Base-by-base conservation (phyloP, 2,329 filamentous ascomycete species). In the Xylariaceae sp. region DNA sequence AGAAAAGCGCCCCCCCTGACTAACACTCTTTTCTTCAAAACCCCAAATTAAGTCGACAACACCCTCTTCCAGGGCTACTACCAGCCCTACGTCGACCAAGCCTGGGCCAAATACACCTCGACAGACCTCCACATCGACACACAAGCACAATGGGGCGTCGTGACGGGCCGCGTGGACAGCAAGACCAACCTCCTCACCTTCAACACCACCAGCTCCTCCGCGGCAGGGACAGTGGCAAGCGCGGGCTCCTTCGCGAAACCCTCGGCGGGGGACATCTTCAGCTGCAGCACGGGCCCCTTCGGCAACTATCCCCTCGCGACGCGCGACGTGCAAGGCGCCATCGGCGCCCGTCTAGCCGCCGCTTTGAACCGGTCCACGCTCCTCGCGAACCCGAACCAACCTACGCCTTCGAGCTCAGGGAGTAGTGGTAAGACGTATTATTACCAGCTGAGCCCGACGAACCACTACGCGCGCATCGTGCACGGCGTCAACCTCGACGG, bases 331-430 rank as follows among this genome's bases (percentile, higher is more conserved):
- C 68, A 71, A 56, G 73, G 76, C 43, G 79, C 80, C 28, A 74
- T 89, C 40, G 80, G 81, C 7, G 83, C 87, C 0, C 72, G 86
- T n/a, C 64, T 92, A 11, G 75, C 82, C 0, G 85, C 86, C 1
- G 84, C 82, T 1, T 76, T 90, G 53, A 88, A 89, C 62, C 73
- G 86, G 15, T 80, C 75, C 23, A 89, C 83, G 9, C 62, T 92
- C 44, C 61, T 85, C 34, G 55, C 61, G 14, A 64, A 73, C 50
- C 37, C 58, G n/a, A 51, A 54, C 48, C 78, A 74, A 62, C 78
- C 75, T 11, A 66, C 73, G 38, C 65, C 67, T 30, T 43, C 52
- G 1, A 59, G 72, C 2, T 55, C 73, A 29, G 81, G 78, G 27
- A 84, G 85, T 58, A 79, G 84, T n/a, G n/a, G n/a, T n/a, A n/a